Evolutionary conservation across 257 asterid genomes (phyloP), one percentile per base, ranked within the genome.

Genomic region (Jacaranda mimosifolia): DNA sequence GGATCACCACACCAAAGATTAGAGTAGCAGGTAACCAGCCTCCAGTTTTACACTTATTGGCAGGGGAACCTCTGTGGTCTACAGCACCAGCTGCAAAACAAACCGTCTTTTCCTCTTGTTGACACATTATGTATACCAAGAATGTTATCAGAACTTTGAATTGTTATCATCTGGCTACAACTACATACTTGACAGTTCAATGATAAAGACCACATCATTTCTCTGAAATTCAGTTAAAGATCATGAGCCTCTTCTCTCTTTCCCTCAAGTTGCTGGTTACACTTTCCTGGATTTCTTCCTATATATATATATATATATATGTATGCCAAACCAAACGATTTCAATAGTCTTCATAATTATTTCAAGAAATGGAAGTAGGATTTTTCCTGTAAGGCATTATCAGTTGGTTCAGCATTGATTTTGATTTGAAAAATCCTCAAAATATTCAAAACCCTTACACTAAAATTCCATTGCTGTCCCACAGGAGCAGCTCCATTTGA

Each of bases 1-100:
- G 32, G 9, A 3, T 42, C 35, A 58, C 18, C 43, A 5, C 40
- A 85, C 89, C 89, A 65, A 83, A 48, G 73, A 83, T 85, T 66
- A 85, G 79, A 39, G 87, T 76, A 48, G 86, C 83, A 46, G 87
- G 71, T 48, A 78, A 39, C 87, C 87, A 85, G 35, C 85, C 89
- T 12, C 89, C 89, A 3, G 87, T 82, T 45, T 75, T 77, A 39
- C 57, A 69, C 40, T 78, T 85, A 46, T 73, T 79, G 7, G 87
- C 85, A 5, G 85, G 87, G 36, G 77, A 71, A 6, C 87, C 89
- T 63, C 75, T 80, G 72, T 77, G 63, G 80, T 80, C 83, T 38
- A 81, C 70, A 7, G 85, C 87, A 79, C 62, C 72, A 15, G 73
- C 63, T 2, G 72, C 77, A 26, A 49, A 19, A 13, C 18, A 40